Conservation (phyloP, 495 filamentous ascomycete species). For the Xylaria grammica region DNA sequence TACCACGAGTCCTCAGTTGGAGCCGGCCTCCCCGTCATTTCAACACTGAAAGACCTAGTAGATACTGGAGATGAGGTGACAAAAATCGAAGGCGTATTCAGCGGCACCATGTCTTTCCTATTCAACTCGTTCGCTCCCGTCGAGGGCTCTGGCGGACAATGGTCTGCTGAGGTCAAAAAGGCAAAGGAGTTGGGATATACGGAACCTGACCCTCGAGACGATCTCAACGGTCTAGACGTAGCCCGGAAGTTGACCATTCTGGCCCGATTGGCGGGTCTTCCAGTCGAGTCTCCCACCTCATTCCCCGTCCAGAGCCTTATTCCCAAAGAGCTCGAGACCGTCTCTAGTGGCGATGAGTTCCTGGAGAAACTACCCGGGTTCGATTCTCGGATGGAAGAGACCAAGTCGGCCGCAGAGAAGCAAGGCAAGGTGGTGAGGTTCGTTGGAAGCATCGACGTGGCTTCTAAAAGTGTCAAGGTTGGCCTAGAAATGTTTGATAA, state of each 20-base stretch:
- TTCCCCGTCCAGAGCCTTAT: constrained; percentile 95
- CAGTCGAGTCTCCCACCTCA: constrained; percentile 74
- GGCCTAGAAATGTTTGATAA: constrained; percentile 86
- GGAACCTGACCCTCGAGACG: constrained; percentile 94
- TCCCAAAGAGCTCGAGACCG: constrained; percentile 78
- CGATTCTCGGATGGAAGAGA: constrained; percentile 81
- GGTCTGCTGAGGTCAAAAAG: constrained; percentile 85
- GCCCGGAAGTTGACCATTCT: constrained; percentile 96
- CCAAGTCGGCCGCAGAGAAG: constrained; percentile 76
- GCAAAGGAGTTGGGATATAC: constrained; percentile 96
- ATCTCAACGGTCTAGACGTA: constrained; percentile 94
- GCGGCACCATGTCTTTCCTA: constrained; percentile 92
- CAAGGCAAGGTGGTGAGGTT: constrained; percentile 92
- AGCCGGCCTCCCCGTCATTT: constrained; percentile 89
- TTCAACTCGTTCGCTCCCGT: constrained; percentile 93
- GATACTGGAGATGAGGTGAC: constrained; percentile 86
- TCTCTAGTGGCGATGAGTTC: constrained; percentile 78
- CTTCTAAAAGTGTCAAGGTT: constrained; percentile 76
- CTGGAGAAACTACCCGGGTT: constrained; percentile 74
- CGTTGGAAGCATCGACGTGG: constrained; percentile 90
- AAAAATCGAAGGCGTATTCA: constrained; percentile 95
- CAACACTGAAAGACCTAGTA: constrained; percentile 85
- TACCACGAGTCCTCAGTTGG: constrained; percentile 95
- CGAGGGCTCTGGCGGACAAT: constrained; percentile 70
- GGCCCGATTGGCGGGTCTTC: constrained; percentile 78